A percentile compares a stretch with the other conserved stretches of the same genome.
Conservation (phyloP, 768 basidiomycete genomes). For the Leccinum truebloodii region DNA sequence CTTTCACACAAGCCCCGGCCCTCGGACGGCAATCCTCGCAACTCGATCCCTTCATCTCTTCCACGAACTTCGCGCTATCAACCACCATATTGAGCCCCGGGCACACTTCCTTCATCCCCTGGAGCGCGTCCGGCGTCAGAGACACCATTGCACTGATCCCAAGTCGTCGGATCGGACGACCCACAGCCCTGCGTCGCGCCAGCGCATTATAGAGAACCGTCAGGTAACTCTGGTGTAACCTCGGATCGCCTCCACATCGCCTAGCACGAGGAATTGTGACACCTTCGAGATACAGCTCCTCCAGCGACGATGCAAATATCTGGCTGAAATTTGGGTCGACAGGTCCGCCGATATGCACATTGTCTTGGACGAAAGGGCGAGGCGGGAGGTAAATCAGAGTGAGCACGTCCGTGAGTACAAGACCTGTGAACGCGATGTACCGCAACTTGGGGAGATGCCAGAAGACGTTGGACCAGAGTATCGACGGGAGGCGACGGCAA, state of each 20-base stretch:
- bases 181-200: background rate
- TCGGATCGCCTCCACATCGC: background rate
- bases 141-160: background rate
- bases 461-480: background rate
- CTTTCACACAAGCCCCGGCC: background rate
- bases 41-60: background rate
- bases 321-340: background rate
- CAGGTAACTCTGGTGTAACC: background rate
- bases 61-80: background rate
- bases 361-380: background rate
- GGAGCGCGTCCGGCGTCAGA: background rate
- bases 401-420: background rate
- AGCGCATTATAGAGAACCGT: background rate
- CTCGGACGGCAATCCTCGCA: background rate
- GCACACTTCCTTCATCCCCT: background rate
- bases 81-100: background rate
- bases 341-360: background rate
- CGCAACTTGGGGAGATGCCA: background rate
- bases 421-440: background rate
- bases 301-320: background rate
- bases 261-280: background rate
- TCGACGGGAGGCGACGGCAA: background rate
- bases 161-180: background rate
- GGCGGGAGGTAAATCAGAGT: background rate
- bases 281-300: background rate